Evolutionary conservation across 2,329 filamentous ascomycete genomes (phyloP).

Genomic region (Ophiostoma fasciatum): DNA sequence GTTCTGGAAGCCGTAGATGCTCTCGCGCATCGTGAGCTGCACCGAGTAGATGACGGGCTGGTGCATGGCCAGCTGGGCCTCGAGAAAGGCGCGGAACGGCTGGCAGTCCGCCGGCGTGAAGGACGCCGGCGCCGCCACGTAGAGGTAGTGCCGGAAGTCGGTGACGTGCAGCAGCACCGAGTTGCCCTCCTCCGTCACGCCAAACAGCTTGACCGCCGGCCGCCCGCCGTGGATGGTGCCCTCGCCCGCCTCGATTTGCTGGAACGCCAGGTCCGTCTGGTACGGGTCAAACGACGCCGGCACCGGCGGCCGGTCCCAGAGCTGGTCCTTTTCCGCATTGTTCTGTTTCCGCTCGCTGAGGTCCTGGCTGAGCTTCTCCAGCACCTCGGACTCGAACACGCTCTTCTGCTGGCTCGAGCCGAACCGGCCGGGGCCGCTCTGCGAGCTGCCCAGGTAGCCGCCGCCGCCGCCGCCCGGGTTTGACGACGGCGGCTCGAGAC

Average conservation of each 20-base stretch:
- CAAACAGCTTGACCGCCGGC: slow-evolving; percentile 79
- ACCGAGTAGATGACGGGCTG: slow-evolving; percentile 66
- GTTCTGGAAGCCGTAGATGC: slow-evolving; percentile 86
- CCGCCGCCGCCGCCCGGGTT: slow-evolving; percentile 38
- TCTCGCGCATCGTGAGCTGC: slow-evolving; percentile 70
- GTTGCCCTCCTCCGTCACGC: slow-evolving; percentile 70
- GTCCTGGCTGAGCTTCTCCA: slow-evolving; percentile 93
- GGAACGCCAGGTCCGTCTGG: slow-evolving; percentile 66
- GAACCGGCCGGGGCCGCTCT: slow-evolving; percentile 47
- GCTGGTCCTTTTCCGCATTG: slow-evolving; percentile 85
- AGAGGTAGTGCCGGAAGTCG: slow-evolving; percentile 92
- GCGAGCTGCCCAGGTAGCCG: slow-evolving; percentile 49
- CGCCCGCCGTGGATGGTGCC: slow-evolving; percentile 64
- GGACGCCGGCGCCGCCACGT: slow-evolving; percentile 70
- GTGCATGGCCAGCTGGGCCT: slow-evolving; percentile 55
- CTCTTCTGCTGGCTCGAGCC: slow-evolving; percentile 69
- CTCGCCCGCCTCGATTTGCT: slow-evolving; percentile 92
- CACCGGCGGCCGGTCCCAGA: slow-evolving; percentile 56
- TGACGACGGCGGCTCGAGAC: slow-evolving; percentile 50
- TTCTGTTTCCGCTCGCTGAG: slow-evolving; percentile 71
- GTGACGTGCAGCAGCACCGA: slow-evolving; percentile 92
- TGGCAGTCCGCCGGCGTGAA: slow-evolving; percentile 70
- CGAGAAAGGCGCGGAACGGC: slow-evolving; percentile 65
- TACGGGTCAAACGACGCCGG: slow-evolving; percentile 37
- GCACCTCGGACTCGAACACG: slow-evolving; percentile 80